These are phyloP conservation scores for Wallacemonas sp. DNA, from an alignment of 208 protist genomes.

Conservation along the genomic window DNA sequence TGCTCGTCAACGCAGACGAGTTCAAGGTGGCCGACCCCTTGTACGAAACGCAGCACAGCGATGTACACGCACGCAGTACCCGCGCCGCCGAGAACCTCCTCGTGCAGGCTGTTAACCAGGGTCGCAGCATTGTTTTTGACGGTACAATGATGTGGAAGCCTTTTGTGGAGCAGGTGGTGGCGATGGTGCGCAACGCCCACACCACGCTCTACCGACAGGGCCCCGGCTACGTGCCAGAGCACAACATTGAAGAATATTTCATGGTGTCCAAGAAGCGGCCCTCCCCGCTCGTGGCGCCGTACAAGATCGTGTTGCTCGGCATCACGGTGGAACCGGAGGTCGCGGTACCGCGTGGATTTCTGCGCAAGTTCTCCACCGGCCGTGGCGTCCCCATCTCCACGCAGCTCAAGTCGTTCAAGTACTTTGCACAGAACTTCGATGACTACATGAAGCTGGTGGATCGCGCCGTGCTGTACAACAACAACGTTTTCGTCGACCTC, in stretches of 20 bases:
- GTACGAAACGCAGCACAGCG: slow-evolving; percentile 20
- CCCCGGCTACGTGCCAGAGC: slow-evolving; percentile 50
- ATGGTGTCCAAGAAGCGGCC: slow-evolving; percentile 28
- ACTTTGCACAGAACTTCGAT: slow-evolving; percentile 84
- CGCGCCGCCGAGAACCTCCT: slow-evolving; percentile 75
- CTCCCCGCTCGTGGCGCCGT: slow-evolving; percentile 45
- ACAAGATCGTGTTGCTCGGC: slow-evolving; percentile 74
- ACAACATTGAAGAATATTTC: slow-evolving; percentile 73
- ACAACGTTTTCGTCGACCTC: slow-evolving; percentile 86
- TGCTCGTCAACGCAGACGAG: slow-evolving; percentile 83
- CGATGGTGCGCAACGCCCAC: slow-evolving; percentile 84
- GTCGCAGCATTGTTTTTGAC: slow-evolving; percentile 84
- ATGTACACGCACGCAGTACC: slow-evolving; percentile 69
- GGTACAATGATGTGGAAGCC: slow-evolving; percentile 92
- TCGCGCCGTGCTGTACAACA: slow-evolving; percentile 77
- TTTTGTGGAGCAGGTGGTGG: slow-evolving; percentile 77
- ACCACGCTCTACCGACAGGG: slow-evolving; percentile 64
- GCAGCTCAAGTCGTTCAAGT: slow-evolving; percentile 85
- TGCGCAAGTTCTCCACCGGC: slow-evolving; percentile 81
- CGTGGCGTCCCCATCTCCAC: slow-evolving; percentile 73
- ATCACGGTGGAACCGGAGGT: slow-evolving; percentile 87
- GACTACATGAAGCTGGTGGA: slow-evolving; percentile 66
- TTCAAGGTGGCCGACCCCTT: slow-evolving; percentile 63
- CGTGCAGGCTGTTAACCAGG: slow-evolving; percentile 78
- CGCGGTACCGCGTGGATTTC: slow-evolving; percentile 83